These are phyloP conservation scores for Psilocybe sp. DNA, from an alignment of 768 basidiomycete species.

Conservation along the genomic window DNA sequence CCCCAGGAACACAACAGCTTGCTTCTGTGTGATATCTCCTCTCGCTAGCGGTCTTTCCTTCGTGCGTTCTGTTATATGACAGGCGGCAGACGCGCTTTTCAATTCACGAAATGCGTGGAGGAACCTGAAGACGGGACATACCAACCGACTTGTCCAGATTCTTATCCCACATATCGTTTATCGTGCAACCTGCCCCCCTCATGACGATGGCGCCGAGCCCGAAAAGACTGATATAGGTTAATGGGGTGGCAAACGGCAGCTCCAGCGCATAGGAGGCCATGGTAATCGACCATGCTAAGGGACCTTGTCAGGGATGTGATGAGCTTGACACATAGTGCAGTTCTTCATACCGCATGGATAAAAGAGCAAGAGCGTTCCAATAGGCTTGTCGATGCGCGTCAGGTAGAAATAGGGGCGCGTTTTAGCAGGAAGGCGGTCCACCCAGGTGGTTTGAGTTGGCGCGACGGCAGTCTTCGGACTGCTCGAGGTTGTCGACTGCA, in stretches of 20 bases:
- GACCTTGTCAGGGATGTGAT: constrained; percentile 3
- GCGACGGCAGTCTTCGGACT: not conserved
- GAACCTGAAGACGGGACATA: constrained; percentile 29
- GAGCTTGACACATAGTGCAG: not conserved
- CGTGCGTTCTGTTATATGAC: constrained; percentile 62
- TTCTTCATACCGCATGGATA: constrained; percentile 82
- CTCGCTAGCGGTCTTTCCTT: constrained; percentile 83
- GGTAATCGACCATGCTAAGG: constrained; percentile 92
- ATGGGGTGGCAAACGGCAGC: constrained; percentile 61
- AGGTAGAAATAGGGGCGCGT: constrained; percentile 80
- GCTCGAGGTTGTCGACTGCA: not conserved
- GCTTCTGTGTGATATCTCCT: constrained; percentile 71
- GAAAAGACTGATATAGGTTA: constrained; percentile 80
- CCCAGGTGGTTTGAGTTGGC: constrained; percentile 46
- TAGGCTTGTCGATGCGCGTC: constrained; percentile 92
- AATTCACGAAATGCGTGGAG: not conserved
- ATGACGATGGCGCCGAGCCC: constrained; percentile 90
- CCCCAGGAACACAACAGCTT: constrained; percentile 81
- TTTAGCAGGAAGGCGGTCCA: constrained; percentile 58
- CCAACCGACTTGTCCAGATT: constrained; percentile 91
- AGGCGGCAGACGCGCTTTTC: not conserved
- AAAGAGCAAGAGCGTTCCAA: constrained; percentile 86
- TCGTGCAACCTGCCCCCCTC: constrained; percentile 97
- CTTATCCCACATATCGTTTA: constrained; percentile 98
- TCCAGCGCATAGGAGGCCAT: constrained; percentile 88